Conservation (phyloP, 305 asterid genomes). For the Fraxinus angustifolia region DNA sequence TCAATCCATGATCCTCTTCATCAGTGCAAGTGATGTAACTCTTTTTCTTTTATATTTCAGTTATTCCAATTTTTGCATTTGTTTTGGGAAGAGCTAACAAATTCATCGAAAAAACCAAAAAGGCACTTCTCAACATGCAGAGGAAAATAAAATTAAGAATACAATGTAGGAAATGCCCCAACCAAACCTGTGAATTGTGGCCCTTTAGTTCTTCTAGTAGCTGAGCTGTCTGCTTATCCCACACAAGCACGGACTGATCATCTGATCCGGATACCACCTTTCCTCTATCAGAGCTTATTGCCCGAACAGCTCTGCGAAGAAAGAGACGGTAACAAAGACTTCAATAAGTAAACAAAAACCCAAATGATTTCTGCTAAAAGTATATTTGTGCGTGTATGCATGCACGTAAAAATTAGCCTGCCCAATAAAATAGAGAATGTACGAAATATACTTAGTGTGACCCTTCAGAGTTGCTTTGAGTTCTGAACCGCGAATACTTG, state of each 20-base stretch:
- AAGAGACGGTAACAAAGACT: constrained; percentile 15
- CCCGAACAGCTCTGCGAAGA: constrained; percentile 68
- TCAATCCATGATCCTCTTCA: background rate
- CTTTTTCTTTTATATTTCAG: background rate
- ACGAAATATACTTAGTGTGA: constrained; percentile 60
- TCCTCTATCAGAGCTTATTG: constrained; percentile 89
- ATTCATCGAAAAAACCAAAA: background rate
- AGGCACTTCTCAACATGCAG: background rate
- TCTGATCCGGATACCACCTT: constrained; percentile 98
- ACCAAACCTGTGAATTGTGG: constrained; percentile 73
- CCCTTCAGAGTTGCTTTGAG: constrained; percentile 88
- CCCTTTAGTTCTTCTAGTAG: constrained; percentile 92
- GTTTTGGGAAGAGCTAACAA: background rate
- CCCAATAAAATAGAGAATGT: constrained; percentile 5
- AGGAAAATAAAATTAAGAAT: background rate
- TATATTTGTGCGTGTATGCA: constrained; percentile 16
- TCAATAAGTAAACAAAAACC: background rate
- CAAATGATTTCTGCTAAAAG: background rate
- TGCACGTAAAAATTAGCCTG: constrained; percentile 20
- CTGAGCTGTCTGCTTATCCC: constrained; percentile 95
- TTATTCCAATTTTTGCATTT: background rate
- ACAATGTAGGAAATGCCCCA: background rate
- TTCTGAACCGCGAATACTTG: constrained; percentile 91
- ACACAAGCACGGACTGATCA: constrained; percentile 86
- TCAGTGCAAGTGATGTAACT: background rate